phyloP scores from a whole-genome alignment of 75 land plant genomes.

The Selaginella tamariscina region DNA sequence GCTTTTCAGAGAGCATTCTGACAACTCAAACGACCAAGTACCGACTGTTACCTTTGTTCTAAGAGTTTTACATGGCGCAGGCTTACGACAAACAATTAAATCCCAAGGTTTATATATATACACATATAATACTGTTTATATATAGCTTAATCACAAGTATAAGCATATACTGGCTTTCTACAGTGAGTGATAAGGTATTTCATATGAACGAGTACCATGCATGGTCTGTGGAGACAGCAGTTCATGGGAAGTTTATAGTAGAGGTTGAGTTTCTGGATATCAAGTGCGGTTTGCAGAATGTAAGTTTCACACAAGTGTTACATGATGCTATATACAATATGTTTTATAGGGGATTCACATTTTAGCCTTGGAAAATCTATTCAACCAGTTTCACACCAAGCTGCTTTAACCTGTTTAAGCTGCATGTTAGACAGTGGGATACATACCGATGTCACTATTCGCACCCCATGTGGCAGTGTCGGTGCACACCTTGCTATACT shows the following conservation, averaged over 20 bases:
- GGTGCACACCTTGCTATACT: constrained; percentile 68
- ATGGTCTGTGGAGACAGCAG: constrained; percentile 57
- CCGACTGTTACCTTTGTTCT: constrained; percentile 67
- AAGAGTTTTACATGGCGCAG: constrained; percentile 36
- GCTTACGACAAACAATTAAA: constrained; percentile 40
- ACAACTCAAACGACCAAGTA: constrained; percentile 44
- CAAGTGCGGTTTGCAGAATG: constrained; percentile 40
- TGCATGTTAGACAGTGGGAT: constrained; percentile 59
- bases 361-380: constrained; percentile 13
- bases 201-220: constrained; percentile 65
- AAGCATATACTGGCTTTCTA: neutral
- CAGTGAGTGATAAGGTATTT: constrained; percentile 59
- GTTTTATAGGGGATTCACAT: neutral
- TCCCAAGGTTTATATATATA: constrained; percentile 42
- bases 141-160: neutral
- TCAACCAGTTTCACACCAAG: constrained; percentile 21
- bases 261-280: constrained; percentile 78
- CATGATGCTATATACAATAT: neutral
- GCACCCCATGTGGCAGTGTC: constrained; percentile 44
- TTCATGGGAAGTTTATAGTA: constrained; percentile 56
- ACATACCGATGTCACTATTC: constrained; percentile 68
- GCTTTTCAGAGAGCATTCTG: constrained; percentile 52
- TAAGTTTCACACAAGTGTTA: constrained; percentile 25
- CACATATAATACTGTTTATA: neutral
- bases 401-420: constrained; percentile 38